These are phyloP conservation scores for Aphanomyces euteiches DNA, from an alignment of 352 stramenopile species.

Conservation along the genomic window DNA sequence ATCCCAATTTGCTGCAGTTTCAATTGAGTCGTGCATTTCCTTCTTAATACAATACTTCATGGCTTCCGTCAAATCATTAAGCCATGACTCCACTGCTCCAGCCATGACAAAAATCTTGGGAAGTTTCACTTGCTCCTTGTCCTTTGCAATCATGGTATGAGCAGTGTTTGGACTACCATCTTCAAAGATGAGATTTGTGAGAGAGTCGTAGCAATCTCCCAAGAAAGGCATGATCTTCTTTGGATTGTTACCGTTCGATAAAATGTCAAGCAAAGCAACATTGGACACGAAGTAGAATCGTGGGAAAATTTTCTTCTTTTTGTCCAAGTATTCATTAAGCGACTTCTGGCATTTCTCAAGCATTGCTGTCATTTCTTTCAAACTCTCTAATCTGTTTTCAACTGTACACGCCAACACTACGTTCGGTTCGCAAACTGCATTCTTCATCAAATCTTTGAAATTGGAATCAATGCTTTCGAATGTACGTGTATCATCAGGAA, in stretches of 20 bases:
- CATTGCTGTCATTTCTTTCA: constrained; percentile 87
- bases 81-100: constrained; percentile 79
- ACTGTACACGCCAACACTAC: constrained; percentile 72
- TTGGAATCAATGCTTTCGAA: constrained; percentile 88
- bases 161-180: constrained; percentile 74
- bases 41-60: constrained; percentile 82
- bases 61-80: constrained; percentile 82
- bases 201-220: constrained; percentile 95
- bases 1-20: constrained; percentile 88
- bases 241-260: constrained; percentile 91
- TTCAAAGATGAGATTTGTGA: constrained; percentile 83
- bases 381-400: constrained; percentile 68
- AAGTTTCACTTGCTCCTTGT: constrained; percentile 58
- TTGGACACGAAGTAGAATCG: constrained; percentile 89
- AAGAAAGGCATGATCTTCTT: constrained; percentile 98
- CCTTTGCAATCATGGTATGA: constrained; percentile 84
- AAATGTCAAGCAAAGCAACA: constrained; percentile 78
- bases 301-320: constrained; percentile 91
- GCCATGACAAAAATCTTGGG: constrained; percentile 80
- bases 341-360: constrained; percentile 87
- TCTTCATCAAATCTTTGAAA: constrained; percentile 90
- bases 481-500: constrained; percentile 80
- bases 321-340: constrained; percentile 87
- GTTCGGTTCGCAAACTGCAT: constrained; percentile 79
- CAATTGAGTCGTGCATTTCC: constrained; percentile 84